phyloP scores from a whole-genome alignment of 192 early-diverging fungal genomes.

The Entomortierella lignicola region DNA sequence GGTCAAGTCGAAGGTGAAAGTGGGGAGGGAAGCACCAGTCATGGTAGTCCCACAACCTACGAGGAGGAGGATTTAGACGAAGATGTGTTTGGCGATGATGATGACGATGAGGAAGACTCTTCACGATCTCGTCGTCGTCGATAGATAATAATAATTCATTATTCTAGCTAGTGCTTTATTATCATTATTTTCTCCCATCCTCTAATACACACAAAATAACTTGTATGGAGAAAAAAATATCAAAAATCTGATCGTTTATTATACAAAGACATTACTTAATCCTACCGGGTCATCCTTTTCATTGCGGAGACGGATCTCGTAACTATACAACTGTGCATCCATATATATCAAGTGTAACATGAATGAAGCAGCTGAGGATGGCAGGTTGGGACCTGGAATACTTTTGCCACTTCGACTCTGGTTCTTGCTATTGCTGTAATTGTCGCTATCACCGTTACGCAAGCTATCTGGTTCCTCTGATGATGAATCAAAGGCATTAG shows the following conservation, averaged over 20 bases:
- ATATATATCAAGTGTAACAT: slow-evolving; percentile 39
- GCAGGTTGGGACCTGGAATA: neutral
- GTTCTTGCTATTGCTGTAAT: too few species aligned
- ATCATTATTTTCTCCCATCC: too few species aligned
- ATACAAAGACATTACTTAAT: slow-evolving; percentile 39
- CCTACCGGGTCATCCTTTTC: slow-evolving; percentile 37
- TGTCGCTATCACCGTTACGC: too few species aligned
- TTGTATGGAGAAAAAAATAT: too few species aligned
- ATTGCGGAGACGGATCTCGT: slow-evolving; percentile 38
- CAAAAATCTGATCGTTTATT: neutral
- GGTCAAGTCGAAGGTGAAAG: slow-evolving; percentile 2
- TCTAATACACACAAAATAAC: too few species aligned
- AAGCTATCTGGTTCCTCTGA: neutral
- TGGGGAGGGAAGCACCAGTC: slow-evolving; percentile 26
- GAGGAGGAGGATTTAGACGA: slow-evolving; percentile 35
- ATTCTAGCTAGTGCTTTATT: too few species aligned
- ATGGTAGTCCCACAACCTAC: slow-evolving; percentile 20
- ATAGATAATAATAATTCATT: neutral
- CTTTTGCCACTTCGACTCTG: neutral
- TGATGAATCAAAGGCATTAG: neutral
- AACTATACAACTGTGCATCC: slow-evolving; percentile 31
- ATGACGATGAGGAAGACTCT: slow-evolving; percentile 3
- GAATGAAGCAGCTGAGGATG: slow-evolving; percentile 12
- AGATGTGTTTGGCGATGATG: slow-evolving; percentile 26
- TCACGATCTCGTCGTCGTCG: neutral